Evolutionary conservation across 345 rosid species (phyloP), one percentile per base, ranked within the genome.

Genomic region (Isatis tinctoria): DNA sequence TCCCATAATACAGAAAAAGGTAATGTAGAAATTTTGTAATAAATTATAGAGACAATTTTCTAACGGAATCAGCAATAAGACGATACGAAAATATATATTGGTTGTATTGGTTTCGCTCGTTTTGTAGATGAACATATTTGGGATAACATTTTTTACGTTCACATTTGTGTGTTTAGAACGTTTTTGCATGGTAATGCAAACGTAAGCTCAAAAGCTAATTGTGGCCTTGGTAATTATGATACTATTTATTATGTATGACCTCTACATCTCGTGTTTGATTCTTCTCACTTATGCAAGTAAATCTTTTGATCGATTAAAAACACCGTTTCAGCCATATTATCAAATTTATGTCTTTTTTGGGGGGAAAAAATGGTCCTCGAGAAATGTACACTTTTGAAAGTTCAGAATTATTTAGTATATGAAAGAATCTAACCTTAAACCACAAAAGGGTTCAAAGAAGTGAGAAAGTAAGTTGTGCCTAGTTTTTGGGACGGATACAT

Each of bases 11-110:
- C 17, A n/a, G 12, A 14, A 36, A 24, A 35, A 22, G 24, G 44
- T 26, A 26, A 37, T 14, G 37, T 26, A 52, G 45, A 66, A 14
- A 22, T 36, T 30, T 57, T 69, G 65, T 69, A 43, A 69, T 57
- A 69, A 69, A 69, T 8, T 54, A 40, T 41, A 54, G 40, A 69
- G 64, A 9, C 64, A 43, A 12, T 28, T 56, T 41, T 69, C 1
- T 16, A 8, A 69, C 32, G 40, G 32, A 7, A 69, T 40, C 14
- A 68, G 10, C 33, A 7, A 37, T 10, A 54, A 32, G n/a, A 27
- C 28, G 2, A 26, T 24, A 8, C 35, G 0, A 26, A 52, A 24
- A 52, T 52, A 53, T 52, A 26, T 32, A 17, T 10, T 5, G 39
- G 8, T 4, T 39, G n/a, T 22, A 14, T 10, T 27, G 27, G 6